Evolutionary conservation across 106 monocot species (phyloP).

Genomic region (Chionographis japonica): DNA sequence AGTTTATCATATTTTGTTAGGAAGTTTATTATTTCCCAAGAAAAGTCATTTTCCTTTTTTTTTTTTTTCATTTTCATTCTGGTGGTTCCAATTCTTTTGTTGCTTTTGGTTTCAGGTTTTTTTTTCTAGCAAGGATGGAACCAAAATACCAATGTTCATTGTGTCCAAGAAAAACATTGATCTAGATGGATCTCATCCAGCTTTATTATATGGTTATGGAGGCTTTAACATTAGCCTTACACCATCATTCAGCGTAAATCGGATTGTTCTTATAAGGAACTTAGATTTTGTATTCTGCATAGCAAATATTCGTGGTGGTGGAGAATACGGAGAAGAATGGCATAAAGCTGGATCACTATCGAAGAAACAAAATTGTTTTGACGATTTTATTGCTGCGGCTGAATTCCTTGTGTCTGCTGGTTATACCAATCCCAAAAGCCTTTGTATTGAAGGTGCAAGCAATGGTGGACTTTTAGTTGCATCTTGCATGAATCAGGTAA

Average conservation of each 20-base stretch:
- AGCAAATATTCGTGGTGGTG: slow-evolving; percentile 96
- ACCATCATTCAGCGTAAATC: slow-evolving; percentile 57
- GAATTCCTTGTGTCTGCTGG: slow-evolving; percentile 75
- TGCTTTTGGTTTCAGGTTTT: slow-evolving; percentile 52
- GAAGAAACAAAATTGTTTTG: slow-evolving; percentile 94
- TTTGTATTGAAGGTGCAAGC: slow-evolving; percentile 96
- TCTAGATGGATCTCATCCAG: slow-evolving; percentile 82
- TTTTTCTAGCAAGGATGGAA: slow-evolving; percentile 77
- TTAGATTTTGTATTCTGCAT: slow-evolving; percentile 67
- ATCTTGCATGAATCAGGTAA: slow-evolving; percentile 93
- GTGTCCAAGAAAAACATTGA: slow-evolving; percentile 68
- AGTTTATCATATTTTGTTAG: too few species aligned
- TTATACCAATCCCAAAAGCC: slow-evolving; percentile 50
- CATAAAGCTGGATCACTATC: slow-evolving; percentile 84
- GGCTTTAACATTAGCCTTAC: slow-evolving; percentile 86
- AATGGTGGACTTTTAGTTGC: slow-evolving; percentile 96
- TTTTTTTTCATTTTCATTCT: too few species aligned
- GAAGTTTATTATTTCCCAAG: too few species aligned
- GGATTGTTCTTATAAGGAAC: slow-evolving; percentile 60
- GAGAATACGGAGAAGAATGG: slow-evolving; percentile 99
- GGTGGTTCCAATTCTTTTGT: neutral
- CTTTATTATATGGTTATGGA: slow-evolving; percentile 86
- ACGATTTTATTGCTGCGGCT: slow-evolving; percentile 84
- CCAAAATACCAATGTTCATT: slow-evolving; percentile 88
- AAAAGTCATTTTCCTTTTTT: too few species aligned